A percentile compares a stretch with the other conserved stretches of the same genome.
phyloP scores from a whole-genome alignment of 225 moss, liverwort and hornwort species.

The Pleurozium schreberi region DNA sequence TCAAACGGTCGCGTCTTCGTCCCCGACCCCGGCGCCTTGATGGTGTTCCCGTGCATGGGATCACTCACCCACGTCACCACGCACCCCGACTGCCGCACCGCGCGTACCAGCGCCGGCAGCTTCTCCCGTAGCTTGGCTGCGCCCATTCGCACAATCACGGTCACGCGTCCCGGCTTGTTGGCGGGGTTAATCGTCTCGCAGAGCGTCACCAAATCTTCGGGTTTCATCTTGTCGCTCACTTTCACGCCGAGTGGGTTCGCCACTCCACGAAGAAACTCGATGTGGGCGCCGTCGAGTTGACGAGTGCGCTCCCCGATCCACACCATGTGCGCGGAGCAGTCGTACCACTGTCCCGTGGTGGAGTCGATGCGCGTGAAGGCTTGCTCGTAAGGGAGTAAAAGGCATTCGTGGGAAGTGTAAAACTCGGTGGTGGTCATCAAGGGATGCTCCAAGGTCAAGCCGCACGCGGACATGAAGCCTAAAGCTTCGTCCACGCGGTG shows the following conservation, averaged over 20 bases:
- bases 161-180: slow-evolving; percentile 33
- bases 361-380: slow-evolving; percentile 39
- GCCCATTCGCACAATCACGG: slow-evolving; percentile 45
- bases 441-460: slow-evolving; percentile 31
- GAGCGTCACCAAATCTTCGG: slow-evolving; percentile 19
- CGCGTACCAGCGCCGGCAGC: slow-evolving; percentile 33
- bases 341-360: slow-evolving; percentile 39
- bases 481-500: slow-evolving; percentile 36
- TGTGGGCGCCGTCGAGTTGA: slow-evolving; percentile 44
- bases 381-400: slow-evolving; percentile 46
- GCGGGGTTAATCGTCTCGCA: slow-evolving; percentile 23
- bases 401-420: slow-evolving; percentile 46
- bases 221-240: slow-evolving; percentile 53
- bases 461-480: slow-evolving; percentile 42
- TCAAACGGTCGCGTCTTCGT: slow-evolving; percentile 87
- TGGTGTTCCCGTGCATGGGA: slow-evolving; percentile 86
- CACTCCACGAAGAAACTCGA: slow-evolving; percentile 72
- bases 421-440: slow-evolving; percentile 36
- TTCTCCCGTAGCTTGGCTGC: slow-evolving; percentile 21
- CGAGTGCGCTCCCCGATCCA: slow-evolving; percentile 49
- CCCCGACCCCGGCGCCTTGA: slow-evolving; percentile 64
- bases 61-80: slow-evolving; percentile 87
- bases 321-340: slow-evolving; percentile 46
- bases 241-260: slow-evolving; percentile 42
- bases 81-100: slow-evolving; percentile 49